These are phyloP conservation scores for Tetrahymena thermophila DNA, from an alignment of 73 alveolate genomes.

Conservation along the genomic window DNA sequence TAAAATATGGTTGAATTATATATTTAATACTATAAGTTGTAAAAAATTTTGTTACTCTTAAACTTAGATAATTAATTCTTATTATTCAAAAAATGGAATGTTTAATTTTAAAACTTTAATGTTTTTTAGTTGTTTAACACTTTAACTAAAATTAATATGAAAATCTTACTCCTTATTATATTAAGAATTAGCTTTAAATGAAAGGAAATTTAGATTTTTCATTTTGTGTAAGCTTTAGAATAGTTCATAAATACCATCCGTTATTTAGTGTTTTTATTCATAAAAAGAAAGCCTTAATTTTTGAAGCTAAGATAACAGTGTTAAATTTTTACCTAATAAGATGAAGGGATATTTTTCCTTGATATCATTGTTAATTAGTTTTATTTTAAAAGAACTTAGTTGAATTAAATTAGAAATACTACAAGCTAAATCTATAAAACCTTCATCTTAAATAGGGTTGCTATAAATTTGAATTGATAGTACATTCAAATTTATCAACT, in stretches of 20 bases:
- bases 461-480: neutral
- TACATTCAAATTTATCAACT: neutral
- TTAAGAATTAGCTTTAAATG: neutral
- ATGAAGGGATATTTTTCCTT: neutral
- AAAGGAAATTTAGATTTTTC: too few relatives aligned
- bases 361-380: neutral
- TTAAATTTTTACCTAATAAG: neutral
- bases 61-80: neutral
- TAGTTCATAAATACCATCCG: too few relatives aligned
- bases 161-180: neutral
- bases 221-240: too few relatives aligned
- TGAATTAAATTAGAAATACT: neutral
- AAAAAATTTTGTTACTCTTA: neutral
- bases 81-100: neutral
- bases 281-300: neutral
- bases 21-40: too few relatives aligned
- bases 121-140: too few relatives aligned
- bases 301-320: neutral
- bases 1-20: too few relatives aligned
- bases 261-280: too few relatives aligned
- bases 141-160: too few relatives aligned
- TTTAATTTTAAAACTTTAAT: too few relatives aligned
- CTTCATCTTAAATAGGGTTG: neutral
- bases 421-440: neutral
- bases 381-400: neutral